Evolutionary conservation across 2,329 filamentous ascomycete species (phyloP), one percentile per base, ranked within the genome.

Genomic region (Emergomyces pasteurianus): DNA sequence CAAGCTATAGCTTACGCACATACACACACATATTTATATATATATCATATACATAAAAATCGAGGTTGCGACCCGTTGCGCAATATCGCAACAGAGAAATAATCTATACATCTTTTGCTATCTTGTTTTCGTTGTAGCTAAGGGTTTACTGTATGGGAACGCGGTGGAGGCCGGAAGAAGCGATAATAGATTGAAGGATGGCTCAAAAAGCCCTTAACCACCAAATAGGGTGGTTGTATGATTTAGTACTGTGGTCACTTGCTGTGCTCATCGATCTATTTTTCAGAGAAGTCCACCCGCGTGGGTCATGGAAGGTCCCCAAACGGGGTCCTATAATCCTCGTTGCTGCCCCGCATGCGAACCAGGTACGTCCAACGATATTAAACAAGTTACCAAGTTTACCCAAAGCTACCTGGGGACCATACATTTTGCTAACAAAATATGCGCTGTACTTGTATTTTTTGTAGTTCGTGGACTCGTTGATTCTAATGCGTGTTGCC

Each of bases 201-300:
- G 71, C 63, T 58, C 71, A 72, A 65, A 71, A 70, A 61, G 66
- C 69, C 46, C 73, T 77, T 59, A 69, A 74, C 62, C 77, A 76
- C 56, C 75, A 79, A 68, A 72, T 78, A 62, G 75, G 74, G 67
- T 80, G 78, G 78, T 64, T 79, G 57, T 80, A 80, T 66, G 78
- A 80, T 67, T 64, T 79, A 31, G 72, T 79, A 54, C 69, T 81
- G 43, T 81, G 79, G 79, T 70, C 72, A 10, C 76, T 81, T 64
- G 80, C 79, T 2, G 73, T 97, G 65, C 81, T 97, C 58, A 86
- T 95, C 66, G 94, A 99, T 75, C 85, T 96, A 67, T 99, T 99
- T 83, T 99, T 99, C 80, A 87, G 94, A 67, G 94, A 99, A 76
- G 90, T 99, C 18, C 92, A 97, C 72, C 94, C 94, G 14, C 84